phyloP scores from a whole-genome alignment of 345 rosid genomes.

The Eutrema heterophyllum region DNA sequence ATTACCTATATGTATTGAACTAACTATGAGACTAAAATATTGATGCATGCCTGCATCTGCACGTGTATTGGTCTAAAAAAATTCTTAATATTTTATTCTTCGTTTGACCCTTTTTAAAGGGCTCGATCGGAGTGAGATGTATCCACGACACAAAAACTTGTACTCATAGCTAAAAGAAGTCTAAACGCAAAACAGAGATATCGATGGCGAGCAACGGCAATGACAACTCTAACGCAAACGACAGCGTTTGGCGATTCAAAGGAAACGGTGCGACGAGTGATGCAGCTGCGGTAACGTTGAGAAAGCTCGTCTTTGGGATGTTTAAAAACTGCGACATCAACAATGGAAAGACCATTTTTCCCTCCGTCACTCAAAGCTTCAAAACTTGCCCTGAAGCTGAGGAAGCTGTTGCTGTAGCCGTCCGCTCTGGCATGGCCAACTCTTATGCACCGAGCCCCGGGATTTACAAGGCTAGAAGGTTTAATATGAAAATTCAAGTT shows the following conservation, averaged over 20 bases:
- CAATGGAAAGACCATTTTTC: constrained; percentile 33
- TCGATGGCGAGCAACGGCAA: constrained; percentile 3
- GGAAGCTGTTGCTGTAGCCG: constrained; percentile 43
- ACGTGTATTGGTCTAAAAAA: not conserved
- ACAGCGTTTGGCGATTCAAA: constrained; percentile 19
- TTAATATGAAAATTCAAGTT: not conserved
- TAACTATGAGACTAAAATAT: too few relatives aligned
- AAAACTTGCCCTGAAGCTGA: constrained; percentile 41
- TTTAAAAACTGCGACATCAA: constrained; percentile 29
- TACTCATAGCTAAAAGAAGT: not conserved
- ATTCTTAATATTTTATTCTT: not conserved
- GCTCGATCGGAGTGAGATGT: not conserved
- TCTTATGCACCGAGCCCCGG: constrained; percentile 41
- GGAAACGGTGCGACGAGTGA: constrained; percentile 19
- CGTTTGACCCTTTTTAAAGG: not conserved
- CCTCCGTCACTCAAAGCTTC: constrained; percentile 45
- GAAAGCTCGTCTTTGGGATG: constrained; percentile 32
- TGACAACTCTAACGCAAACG: not conserved
- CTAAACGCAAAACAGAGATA: not conserved
- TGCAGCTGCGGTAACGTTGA: constrained; percentile 27
- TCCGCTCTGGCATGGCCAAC: constrained; percentile 45
- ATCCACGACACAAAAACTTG: not conserved
- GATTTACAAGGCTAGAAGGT: constrained; percentile 53
- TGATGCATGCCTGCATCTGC: not conserved
- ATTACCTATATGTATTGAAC: too few relatives aligned